These are phyloP conservation scores for Lichtheimia hyalospora DNA, from an alignment of 371 early-diverging fungal genomes.

Conservation along the genomic window DNA sequence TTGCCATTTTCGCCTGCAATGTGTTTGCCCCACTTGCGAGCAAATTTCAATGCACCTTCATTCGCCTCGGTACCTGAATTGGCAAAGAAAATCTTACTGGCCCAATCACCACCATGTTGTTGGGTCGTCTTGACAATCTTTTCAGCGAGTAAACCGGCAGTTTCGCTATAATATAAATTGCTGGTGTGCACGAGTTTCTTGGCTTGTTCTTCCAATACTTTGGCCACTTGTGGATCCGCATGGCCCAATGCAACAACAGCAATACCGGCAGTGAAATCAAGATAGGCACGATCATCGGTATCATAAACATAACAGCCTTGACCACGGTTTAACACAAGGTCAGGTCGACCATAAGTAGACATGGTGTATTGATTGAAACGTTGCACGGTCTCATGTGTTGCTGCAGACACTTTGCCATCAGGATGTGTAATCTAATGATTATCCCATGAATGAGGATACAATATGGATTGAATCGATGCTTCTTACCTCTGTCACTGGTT, in stretches of 20 bases:
- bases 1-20: slow-evolving; percentile 28
- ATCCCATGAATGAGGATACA: background rate
- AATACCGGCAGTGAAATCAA: slow-evolving; percentile 90
- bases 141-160: slow-evolving; percentile 75
- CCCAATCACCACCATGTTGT: slow-evolving; percentile 44
- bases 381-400: slow-evolving; percentile 39
- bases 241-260: slow-evolving; percentile 92
- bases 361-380: slow-evolving; percentile 58
- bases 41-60: slow-evolving; percentile 92
- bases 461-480: background rate
- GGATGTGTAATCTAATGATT: slow-evolving; percentile 58
- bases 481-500: slow-evolving; percentile 15
- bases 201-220: slow-evolving; percentile 77
- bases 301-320: slow-evolving; percentile 80
- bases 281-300: slow-evolving; percentile 65
- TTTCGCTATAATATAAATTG: slow-evolving; percentile 83
- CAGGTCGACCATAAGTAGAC: slow-evolving; percentile 66
- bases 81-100: slow-evolving; percentile 77
- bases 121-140: slow-evolving; percentile 62
- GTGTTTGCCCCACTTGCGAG: slow-evolving; percentile 83
- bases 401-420: slow-evolving; percentile 40
- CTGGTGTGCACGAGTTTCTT: slow-evolving; percentile 75
- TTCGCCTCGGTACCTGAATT: slow-evolving; percentile 95
- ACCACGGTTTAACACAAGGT: slow-evolving; percentile 69
- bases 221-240: slow-evolving; percentile 68